Base-by-base conservation (phyloP, 2,329 filamentous ascomycete genomes). In the Diaporthe citriasiana region DNA sequence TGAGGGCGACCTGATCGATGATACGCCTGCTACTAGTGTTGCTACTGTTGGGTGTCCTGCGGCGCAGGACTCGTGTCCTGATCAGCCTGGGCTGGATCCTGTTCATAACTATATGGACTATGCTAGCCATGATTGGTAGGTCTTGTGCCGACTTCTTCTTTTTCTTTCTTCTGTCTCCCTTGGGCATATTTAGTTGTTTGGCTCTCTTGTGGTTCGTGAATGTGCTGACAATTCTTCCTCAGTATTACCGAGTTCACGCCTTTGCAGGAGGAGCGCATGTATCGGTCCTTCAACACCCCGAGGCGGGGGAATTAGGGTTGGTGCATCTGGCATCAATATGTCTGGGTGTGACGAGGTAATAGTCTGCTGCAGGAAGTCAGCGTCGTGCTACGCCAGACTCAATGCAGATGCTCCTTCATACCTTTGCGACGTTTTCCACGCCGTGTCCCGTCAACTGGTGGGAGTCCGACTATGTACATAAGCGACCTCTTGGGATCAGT, bases 61-160 rank as follows among this genome's bases (percentile, higher is more conserved):
- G 33, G 0, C 2, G 33, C 47, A 30, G 47, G 63, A 53, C n/a
- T 68, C 45, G 2, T 68, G 63, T 50, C 63, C 63, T 27, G 63
- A 40, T 1, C 33, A 27, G 47, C 63, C 33, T 4, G 45, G 63
- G 15, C 10, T 68, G 63, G 47, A 68, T 53, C 47, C 63, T 53
- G n/a, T 68, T 35, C 33, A 53, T 22, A 53, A 68, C 22, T 53
- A 53, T 33, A 68, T 53, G 63, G 47, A 53, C 33, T 68, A 68
- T 68, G 63, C 47, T 53, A 68, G 63, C n/a, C 63, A 53, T 53
- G 63, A 22, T n/a, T 68, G 47, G 47, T 53, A 40, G 38, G 63
- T 53, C 7, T 27, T 42, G 35, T n/a, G 33, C 9, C 9, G 3
- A 5, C 4, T 19, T 3, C 9, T 22, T 56, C n/a, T 22, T 22